Conservation (phyloP, 805 yeast species). For the Zygoascus bituminiphila region DNA sequence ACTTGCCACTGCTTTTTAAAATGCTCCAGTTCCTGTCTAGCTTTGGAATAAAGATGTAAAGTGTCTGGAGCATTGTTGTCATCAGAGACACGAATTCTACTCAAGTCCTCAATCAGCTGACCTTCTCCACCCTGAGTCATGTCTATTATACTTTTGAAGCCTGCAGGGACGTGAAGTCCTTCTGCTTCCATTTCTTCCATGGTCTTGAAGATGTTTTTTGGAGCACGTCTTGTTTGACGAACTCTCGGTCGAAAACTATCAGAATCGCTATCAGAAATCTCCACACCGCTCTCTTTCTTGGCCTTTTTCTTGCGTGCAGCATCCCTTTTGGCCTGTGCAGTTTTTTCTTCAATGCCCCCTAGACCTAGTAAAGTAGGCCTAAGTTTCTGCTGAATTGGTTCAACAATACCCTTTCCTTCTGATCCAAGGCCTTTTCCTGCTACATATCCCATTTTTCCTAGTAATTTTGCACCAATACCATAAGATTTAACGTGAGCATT, state of each 20-base stretch:
- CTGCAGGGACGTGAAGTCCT: conserved; percentile 24
- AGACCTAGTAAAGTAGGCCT: conserved; percentile 67
- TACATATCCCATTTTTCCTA: conserved; percentile 80
- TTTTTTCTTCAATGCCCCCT: conserved; percentile 48
- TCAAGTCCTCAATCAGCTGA: conserved; percentile 4
- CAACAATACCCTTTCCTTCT: conserved; percentile 59
- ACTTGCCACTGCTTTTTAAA: conserved; percentile 22
- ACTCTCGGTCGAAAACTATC: conserved; percentile 10
- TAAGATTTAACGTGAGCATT: conserved; percentile 30
- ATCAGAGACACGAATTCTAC: conserved; percentile 1
- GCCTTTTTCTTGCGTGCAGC: conserved; percentile 13
- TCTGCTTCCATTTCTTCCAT: conserved; percentile 24
- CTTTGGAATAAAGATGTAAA: conserved; percentile 7
- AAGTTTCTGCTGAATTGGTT: conserved; percentile 66
- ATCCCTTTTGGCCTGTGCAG: conserved; percentile 17
- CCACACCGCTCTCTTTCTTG: conserved; percentile 6
- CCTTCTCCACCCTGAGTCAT: conserved; percentile 15
- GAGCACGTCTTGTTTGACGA: conserved; percentile 3
- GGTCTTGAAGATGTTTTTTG: conserved; percentile 20
- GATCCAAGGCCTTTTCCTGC: conserved; percentile 82
- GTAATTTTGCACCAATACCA: conserved; percentile 77
- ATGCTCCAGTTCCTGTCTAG: conserved; percentile 20
- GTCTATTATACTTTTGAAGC: conserved; percentile 21
- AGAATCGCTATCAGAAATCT: conserved; percentile 14
- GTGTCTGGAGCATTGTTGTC: conserved; percentile 2